Base-by-base conservation (phyloP, 179 eudicot genomes). In the Gypsophila paniculata region DNA sequence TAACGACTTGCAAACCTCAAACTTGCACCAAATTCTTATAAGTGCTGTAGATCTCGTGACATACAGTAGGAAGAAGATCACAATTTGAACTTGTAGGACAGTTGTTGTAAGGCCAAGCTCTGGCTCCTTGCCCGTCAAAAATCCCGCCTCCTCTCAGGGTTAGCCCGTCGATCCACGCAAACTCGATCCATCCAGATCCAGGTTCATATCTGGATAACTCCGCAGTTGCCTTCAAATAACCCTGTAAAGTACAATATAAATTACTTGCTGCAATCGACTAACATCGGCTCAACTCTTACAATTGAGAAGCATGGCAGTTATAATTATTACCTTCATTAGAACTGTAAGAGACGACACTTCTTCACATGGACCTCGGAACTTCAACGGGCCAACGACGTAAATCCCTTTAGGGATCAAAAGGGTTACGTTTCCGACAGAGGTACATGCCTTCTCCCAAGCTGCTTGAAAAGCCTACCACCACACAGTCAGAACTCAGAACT, bases 101-200 rank as follows among this genome's bases (percentile, higher is more conserved):
- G 44, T 70, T 79, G 25, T 73, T 82, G 69, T 61, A 78, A 48
- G 82, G 82, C 86, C 86, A 83, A 44, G 86, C 76, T 62, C 61
- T 71, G 7, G 77, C 82, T 29, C 86, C 86, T 76, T 83, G 84
- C 1, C 86, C 86, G 42, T 83, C 84, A 21, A 83, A 73, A 18
- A 73, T 63, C 5, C 84, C 86, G 58, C 78, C 86, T 38, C 86
- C 84, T 6, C 67, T 76, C 70, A 81, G 72, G 26, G 71, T 72
- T 13, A 83, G 68, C 59, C 84, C 84, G 59, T 76, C 75, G 10
- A 81, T 70, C 80, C 86, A 78, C 1, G 76, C 79, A 68, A 83
- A 81, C 51, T 83, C 82, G 6, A 83, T 78, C 86, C 86, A 83
- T 8, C 82, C 82, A 0, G 78, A 67, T 44, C 76, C 79, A 39